Conservation (phyloP, 176 grass and related monocot species). For the Rhipidocladum racemiflorum region DNA sequence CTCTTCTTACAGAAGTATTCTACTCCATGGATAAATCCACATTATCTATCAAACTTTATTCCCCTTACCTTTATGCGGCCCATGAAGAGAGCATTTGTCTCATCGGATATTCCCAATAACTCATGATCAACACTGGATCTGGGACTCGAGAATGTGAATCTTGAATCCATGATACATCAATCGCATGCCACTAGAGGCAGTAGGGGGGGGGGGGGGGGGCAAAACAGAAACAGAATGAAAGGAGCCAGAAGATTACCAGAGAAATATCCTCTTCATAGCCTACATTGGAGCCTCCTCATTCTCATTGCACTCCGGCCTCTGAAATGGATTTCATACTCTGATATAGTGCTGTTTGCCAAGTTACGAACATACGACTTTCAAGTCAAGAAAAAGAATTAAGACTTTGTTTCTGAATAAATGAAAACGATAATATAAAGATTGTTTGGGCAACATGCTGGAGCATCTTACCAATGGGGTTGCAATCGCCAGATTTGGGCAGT, state of each 20-base stretch:
- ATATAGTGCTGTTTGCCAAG: neutral
- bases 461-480: neutral
- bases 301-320: neutral
- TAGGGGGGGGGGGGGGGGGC: too few species aligned
- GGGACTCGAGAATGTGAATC: neutral
- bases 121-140: neutral
- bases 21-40: neutral
- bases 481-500: neutral
- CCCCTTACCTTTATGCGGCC: neutral
- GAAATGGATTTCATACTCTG: neutral
- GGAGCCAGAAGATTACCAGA: slow-evolving; percentile 22
- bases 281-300: neutral
- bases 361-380: neutral
- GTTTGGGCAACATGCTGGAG: neutral
- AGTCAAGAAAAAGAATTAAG: neutral
- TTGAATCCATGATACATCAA: slow-evolving; percentile 13
- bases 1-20: neutral
- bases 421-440: neutral
- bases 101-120: neutral
- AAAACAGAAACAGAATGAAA: neutral
- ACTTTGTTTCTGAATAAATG: neutral
- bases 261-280: neutral
- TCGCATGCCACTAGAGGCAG: neutral
- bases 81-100: neutral
- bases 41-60: neutral